A percentile compares a stretch with the other conserved stretches of the same genome.
Conservation (phyloP, 2,329 filamentous ascomycete genomes). For the Clarireedia monteithiana region DNA sequence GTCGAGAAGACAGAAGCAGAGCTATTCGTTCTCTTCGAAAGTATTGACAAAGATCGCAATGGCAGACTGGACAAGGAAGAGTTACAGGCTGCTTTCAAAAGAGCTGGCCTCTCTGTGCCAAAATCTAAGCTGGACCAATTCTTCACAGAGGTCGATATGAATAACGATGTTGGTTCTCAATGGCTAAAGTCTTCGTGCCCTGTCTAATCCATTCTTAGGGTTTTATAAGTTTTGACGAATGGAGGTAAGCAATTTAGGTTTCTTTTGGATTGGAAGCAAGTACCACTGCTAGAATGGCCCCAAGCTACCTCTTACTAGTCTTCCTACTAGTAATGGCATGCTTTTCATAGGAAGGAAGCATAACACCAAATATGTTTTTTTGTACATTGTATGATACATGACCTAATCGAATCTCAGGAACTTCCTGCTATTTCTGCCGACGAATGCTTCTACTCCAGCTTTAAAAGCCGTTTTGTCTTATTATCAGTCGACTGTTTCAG, state of each 20-base stretch:
- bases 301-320: neutral
- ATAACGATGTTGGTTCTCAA: slow-evolving; percentile 52
- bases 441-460: slow-evolving; percentile 55
- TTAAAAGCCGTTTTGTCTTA: slow-evolving; percentile 82
- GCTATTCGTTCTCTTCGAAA: slow-evolving; percentile 71
- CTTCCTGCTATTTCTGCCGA: slow-evolving; percentile 83
- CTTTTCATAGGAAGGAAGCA: neutral
- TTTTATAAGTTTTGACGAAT: slow-evolving; percentile 83
- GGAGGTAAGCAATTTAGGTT: slow-evolving; percentile 60
- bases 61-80: slow-evolving; percentile 84
- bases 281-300: no score
- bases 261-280: neutral
- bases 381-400: neutral
- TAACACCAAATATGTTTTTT: neutral
- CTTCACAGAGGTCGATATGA: slow-evolving; percentile 82
- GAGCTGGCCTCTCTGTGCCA: slow-evolving; percentile 71
- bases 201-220: slow-evolving; percentile 29
- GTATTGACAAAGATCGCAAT: slow-evolving; percentile 79
- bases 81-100: slow-evolving; percentile 68
- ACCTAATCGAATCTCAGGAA: slow-evolving; percentile 47
- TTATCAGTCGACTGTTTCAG: slow-evolving; percentile 80
- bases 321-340: neutral
- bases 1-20: slow-evolving; percentile 82
- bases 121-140: slow-evolving; percentile 73
- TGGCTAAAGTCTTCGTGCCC: neutral